Conservation (phyloP, 345 rosid species). For the Pseudoturritis turrita region DNA sequence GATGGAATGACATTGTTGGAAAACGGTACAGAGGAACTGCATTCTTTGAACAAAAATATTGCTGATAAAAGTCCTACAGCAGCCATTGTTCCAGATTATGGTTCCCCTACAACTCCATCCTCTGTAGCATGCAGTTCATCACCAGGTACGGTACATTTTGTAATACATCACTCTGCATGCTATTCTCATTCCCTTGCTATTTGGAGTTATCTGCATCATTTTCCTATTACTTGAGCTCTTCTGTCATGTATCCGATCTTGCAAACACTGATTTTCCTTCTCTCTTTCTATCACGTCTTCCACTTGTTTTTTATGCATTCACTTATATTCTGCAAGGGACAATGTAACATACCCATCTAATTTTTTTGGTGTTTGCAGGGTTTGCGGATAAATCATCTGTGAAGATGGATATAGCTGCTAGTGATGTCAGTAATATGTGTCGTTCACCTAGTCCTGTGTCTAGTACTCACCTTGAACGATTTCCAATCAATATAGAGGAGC, state of each 20-base stretch:
- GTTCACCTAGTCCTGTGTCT: constrained; percentile 57
- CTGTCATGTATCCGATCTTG: constrained; percentile 1
- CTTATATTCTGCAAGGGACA: neutral
- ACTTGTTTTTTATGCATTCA: neutral
- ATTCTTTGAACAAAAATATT: constrained; percentile 42
- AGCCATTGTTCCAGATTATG: constrained; percentile 50
- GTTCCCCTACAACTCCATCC: constrained; percentile 91
- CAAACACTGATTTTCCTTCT: neutral
- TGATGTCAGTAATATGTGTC: constrained; percentile 53
- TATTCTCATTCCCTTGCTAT: constrained; percentile 6
- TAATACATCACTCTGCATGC: neutral
- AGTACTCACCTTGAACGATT: constrained; percentile 48
- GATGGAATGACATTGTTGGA: constrained; percentile 36
- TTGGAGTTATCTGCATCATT: constrained; percentile 6
- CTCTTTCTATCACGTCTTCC: constrained; percentile 4
- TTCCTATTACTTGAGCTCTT: neutral
- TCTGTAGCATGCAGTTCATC: constrained; percentile 92
- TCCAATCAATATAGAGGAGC: constrained; percentile 64
- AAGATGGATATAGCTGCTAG: constrained; percentile 45
- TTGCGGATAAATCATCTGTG: constrained; percentile 57
- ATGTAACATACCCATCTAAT: neutral
- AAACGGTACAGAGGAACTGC: constrained; percentile 36
- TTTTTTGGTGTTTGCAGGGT: constrained; percentile 42
- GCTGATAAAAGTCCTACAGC: constrained; percentile 66
- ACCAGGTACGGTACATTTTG: constrained; percentile 46